Percentiles rank a stretch among this genome's conserved stretches.
phyloP scores from a whole-genome alignment of 2,329 filamentous ascomycete species.

The Aspergillus fumigatus region DNA sequence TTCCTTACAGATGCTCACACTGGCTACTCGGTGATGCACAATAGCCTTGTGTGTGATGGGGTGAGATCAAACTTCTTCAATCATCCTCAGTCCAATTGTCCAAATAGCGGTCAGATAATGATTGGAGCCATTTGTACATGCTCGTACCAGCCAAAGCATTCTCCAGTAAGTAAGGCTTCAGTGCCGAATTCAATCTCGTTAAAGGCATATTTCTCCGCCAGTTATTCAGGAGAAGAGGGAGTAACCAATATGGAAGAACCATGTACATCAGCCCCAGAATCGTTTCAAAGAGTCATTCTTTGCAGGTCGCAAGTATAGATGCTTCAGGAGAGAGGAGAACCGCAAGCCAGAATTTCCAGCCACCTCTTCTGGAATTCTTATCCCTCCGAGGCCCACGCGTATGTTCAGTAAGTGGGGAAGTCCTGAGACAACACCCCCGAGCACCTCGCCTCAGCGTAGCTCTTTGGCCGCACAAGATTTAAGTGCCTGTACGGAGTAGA shows the following conservation, averaged over 20 bases:
- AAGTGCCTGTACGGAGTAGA: not conserved
- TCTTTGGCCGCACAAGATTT: not conserved
- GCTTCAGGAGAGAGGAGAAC: not conserved
- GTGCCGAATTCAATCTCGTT: not conserved
- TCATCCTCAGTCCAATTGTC: not conserved
- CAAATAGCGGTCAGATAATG: not conserved
- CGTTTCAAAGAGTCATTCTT: not conserved
- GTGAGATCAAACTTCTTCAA: not conserved
- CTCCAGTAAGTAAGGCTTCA: not conserved
- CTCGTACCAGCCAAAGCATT: not conserved
- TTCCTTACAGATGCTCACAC: not conserved
- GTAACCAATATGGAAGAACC: not conserved
- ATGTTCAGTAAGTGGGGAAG: not conserved
- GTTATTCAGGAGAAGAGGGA: not conserved
- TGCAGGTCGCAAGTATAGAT: not conserved
- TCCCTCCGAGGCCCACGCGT: not conserved
- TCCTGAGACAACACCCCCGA: not conserved
- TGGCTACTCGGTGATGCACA: not conserved
- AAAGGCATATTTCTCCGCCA: not conserved
- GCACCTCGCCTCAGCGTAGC: not conserved
- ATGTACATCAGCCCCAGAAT: not conserved
- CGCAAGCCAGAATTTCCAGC: not conserved
- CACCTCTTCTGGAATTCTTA: not conserved
- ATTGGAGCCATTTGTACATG: not conserved
- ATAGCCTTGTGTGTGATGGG: not conserved